Percentiles rank a stretch among this genome's conserved stretches.
These are phyloP conservation scores for Wilcoxina mikolae DNA, from an alignment of 495 filamentous ascomycete genomes.

Conservation along the genomic window DNA sequence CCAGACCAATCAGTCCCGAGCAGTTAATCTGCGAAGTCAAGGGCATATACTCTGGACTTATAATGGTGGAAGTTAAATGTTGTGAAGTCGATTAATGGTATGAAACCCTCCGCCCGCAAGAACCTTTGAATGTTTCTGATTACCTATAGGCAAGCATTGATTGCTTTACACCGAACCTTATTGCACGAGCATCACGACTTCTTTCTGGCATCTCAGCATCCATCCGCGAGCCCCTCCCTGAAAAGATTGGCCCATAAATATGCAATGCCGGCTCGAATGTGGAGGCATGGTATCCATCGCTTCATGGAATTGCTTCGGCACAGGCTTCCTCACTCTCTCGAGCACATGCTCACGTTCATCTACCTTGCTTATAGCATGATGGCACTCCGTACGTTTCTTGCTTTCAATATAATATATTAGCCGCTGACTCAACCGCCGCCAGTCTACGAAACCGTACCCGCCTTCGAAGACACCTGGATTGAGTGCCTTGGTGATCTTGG, in stretches of 20 bases:
- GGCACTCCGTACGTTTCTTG: too few relatives aligned
- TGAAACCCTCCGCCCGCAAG: neutral
- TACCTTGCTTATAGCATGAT: conserved; percentile 72
- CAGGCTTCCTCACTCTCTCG: conserved; percentile 53
- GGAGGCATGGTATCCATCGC: conserved; percentile 67
- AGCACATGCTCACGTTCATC: conserved; percentile 71
- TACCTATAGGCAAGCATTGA: conserved; percentile 39
- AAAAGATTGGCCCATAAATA: conserved; percentile 50
- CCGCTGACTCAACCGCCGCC: too few relatives aligned
- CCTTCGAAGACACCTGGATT: conserved; percentile 76
- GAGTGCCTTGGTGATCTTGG: conserved; percentile 75
- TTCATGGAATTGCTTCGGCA: conserved; percentile 61
- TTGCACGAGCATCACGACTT: conserved; percentile 73
- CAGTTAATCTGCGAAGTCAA: conserved; percentile 57
- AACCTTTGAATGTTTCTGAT: neutral
- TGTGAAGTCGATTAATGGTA: conserved; percentile 60
- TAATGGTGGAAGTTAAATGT: conserved; percentile 69
- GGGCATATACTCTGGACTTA: conserved; percentile 59
- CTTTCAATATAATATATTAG: too few relatives aligned
- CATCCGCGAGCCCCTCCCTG: conserved; percentile 45
- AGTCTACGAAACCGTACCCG: conserved; percentile 57
- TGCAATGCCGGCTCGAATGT: conserved; percentile 71
- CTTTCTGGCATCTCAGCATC: conserved; percentile 64
- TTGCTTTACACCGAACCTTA: conserved; percentile 55
- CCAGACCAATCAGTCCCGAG: conserved; percentile 53